These are phyloP conservation scores for Monosporozyma servazzii DNA, from an alignment of 805 yeast genomes.

Conservation along the genomic window DNA sequence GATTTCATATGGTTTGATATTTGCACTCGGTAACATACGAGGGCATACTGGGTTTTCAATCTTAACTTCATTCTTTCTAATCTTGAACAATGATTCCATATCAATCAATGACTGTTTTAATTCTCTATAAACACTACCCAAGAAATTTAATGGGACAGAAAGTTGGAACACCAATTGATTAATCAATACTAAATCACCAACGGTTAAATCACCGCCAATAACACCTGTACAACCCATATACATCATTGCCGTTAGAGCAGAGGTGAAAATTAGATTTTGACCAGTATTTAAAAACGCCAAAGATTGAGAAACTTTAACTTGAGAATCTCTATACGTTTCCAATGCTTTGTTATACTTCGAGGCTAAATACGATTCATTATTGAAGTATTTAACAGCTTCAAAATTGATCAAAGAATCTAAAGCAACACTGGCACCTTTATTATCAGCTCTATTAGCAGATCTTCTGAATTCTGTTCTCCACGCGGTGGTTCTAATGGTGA, in stretches of 20 bases:
- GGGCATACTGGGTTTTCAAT: constrained; percentile 62
- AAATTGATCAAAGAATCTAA: constrained; percentile 87
- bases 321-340: constrained; percentile 55
- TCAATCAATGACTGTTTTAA: constrained; percentile 86
- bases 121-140: constrained; percentile 94
- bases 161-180: constrained; percentile 94
- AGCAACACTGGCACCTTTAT: constrained; percentile 90
- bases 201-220: constrained; percentile 70
- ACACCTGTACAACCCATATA: constrained; percentile 95
- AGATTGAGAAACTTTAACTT: constrained; percentile 76
- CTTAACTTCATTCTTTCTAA: constrained; percentile 64
- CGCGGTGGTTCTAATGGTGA: constrained; percentile 86
- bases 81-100: constrained; percentile 88
- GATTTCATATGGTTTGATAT: constrained; percentile 57
- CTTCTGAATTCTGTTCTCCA: constrained; percentile 94
- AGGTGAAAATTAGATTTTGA: constrained; percentile 70
- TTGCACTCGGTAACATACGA: constrained; percentile 33
- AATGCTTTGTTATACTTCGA: constrained; percentile 71
- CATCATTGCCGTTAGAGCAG: constrained; percentile 95
- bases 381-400: constrained; percentile 90
- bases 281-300: constrained; percentile 72
- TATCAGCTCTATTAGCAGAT: constrained; percentile 86
- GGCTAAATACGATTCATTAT: constrained; percentile 77
- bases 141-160: constrained; percentile 86
- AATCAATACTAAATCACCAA: constrained; percentile 89